Base-by-base conservation (phyloP, 2,329 filamentous ascomycete genomes). In the Neocucurbitaria cava region DNA sequence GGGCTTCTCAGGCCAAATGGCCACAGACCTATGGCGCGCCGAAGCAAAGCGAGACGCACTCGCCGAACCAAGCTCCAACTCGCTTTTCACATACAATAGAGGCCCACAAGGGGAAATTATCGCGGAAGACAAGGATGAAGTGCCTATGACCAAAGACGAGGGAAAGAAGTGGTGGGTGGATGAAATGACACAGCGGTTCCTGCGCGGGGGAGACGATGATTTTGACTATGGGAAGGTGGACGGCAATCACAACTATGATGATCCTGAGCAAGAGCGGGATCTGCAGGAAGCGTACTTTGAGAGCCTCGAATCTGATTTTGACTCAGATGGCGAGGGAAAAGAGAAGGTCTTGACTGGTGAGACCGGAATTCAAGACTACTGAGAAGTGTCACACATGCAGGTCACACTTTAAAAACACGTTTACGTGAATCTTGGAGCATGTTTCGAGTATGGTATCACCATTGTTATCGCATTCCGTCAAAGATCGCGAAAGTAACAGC, bases 261-360 rank as follows among this genome's bases (percentile, higher is more conserved):
- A 88, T 74, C 71, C 82, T 69, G 80, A 85, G 78, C 82, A 84
- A 61, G 82, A 82, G 58, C 77, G 81, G n/a, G 87, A 89, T 47
- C 79, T 79, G 13, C 83, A 94, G 73, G 91, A 96, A 33, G 82
- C 82, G 18, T 96, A 90, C 79, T 93, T 96, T 69, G 90, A 92
- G 20, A 86, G 87, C 5, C 89, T 96, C 78, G 88, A 90, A 64
- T 88, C 89, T 0, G 81, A 82, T 43, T 91, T 88, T 84, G 79
- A 83, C 26, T 78, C 79, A 35, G 81, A 80, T 46, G 77, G 76
- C 6, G 70, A 80, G 51, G 69, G 70, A 6, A 71, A 68, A 52
- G 70, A 71, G 57, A 78, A 62, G 70, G 69, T 61, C 43, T 59
- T 71, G 63, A 72, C 56, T 8, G 79, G 79, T 1, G 78, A 82